These are phyloP conservation scores for Jatropha curcas DNA, from an alignment of 345 rosid species.

Conservation along the genomic window DNA sequence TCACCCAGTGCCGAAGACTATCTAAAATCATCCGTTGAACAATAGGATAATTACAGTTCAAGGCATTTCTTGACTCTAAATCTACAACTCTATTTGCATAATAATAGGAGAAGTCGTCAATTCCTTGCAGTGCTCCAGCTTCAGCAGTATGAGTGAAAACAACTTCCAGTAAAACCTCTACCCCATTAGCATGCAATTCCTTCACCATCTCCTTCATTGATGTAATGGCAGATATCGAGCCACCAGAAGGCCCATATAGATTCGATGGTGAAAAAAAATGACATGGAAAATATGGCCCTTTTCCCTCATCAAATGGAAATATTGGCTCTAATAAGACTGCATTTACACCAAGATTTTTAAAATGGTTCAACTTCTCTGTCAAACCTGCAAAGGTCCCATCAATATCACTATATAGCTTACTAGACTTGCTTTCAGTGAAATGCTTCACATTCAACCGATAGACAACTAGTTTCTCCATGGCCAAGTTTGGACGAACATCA, in stretches of 20 bases:
- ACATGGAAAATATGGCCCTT: constrained; percentile 77
- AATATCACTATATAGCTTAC: constrained; percentile 49
- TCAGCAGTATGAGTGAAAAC: constrained; percentile 77
- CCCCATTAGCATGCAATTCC: constrained; percentile 68
- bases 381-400: constrained; percentile 86
- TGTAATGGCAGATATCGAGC: constrained; percentile 48
- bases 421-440: constrained; percentile 73
- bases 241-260: constrained; percentile 54
- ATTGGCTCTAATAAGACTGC: constrained; percentile 87
- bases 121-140: constrained; percentile 60
- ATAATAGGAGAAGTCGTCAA: constrained; percentile 72
- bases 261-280: constrained; percentile 77
- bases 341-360: constrained; percentile 74
- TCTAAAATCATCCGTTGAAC: constrained; percentile 75
- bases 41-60: constrained; percentile 76
- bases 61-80: constrained; percentile 40
- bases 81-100: constrained; percentile 34
- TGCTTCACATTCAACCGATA: constrained; percentile 71
- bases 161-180: constrained; percentile 86
- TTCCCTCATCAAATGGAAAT: constrained; percentile 58
- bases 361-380: constrained; percentile 64
- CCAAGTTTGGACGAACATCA: constrained; percentile 60
- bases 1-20: constrained; percentile 81
- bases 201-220: constrained; percentile 91
- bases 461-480: constrained; percentile 62